phyloP scores from a whole-genome alignment of 2,329 filamentous ascomycete species.

The Calonectria hawksworthii region DNA sequence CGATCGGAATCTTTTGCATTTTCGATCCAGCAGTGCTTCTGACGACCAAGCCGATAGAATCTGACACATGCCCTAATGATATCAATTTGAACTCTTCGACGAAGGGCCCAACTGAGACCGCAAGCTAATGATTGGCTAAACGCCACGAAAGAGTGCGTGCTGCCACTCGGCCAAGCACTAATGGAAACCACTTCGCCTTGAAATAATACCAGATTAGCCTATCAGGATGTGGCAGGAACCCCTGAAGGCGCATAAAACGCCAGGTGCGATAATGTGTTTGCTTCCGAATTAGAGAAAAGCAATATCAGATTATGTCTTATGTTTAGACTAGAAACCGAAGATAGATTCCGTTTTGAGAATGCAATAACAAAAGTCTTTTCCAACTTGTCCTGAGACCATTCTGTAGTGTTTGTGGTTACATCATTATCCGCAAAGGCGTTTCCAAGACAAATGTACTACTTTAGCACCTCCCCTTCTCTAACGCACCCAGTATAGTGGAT shows the following conservation, averaged over 20 bases:
- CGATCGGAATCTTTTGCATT: slow-evolving; percentile 10
- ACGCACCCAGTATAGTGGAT: rapidly evolving
- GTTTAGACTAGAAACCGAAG: not conserved
- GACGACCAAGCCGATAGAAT: not conserved
- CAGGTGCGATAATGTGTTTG: not conserved
- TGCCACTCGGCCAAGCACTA: not conserved
- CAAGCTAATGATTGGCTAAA: not conserved
- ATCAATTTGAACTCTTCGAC: not conserved
- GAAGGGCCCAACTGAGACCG: not conserved
- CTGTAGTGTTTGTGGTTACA: not conserved
- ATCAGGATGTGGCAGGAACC: not conserved
- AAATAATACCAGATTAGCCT: not conserved
- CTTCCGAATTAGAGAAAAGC: not conserved
- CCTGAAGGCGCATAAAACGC: not conserved
- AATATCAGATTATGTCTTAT: not conserved
- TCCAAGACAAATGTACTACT: not conserved
- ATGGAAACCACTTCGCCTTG: not conserved
- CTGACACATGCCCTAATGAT: not conserved
- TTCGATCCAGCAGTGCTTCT: slow-evolving; percentile 12
- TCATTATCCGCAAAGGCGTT: not conserved
- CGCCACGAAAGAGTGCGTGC: not conserved
- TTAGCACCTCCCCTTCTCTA: not conserved
- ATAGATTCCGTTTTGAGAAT: not conserved
- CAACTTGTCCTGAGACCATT: not conserved
- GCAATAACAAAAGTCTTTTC: not conserved